Evolutionary conservation across 352 stramenopile species (phyloP).

Genomic region (Albugo laibachii): DNA sequence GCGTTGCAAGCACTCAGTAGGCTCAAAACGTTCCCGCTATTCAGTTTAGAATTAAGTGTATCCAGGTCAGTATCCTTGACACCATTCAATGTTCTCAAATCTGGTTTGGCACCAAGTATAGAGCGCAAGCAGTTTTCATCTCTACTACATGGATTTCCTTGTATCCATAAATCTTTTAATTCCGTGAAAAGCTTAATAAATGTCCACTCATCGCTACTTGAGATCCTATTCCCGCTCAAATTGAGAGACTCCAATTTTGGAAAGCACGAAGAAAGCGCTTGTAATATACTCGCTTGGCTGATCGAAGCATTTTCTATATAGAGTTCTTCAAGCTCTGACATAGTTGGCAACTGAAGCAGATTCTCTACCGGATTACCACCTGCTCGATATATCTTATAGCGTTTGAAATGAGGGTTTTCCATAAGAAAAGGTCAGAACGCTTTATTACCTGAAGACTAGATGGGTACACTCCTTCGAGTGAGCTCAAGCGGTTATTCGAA

Average conservation of each 20-base stretch:
- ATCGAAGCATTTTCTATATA: constrained; percentile 20
- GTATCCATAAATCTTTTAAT: constrained; percentile 43
- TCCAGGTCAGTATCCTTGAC: constrained; percentile 15
- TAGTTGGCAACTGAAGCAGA: constrained; percentile 1
- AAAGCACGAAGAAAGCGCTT: constrained; percentile 13
- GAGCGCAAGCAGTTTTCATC: constrained; percentile 42
- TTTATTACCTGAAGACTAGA: constrained; percentile 20
- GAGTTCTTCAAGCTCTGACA: constrained; percentile 28
- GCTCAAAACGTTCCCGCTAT: too few relatives aligned
- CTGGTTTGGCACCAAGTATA: constrained; percentile 16
- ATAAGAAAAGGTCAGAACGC: background rate
- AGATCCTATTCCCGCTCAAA: constrained; percentile 36
- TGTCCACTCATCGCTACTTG: constrained; percentile 7
- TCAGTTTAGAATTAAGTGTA: too few relatives aligned
- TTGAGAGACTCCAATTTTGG: constrained; percentile 50
- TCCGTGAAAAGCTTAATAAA: constrained; percentile 8
- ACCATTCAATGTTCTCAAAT: constrained; percentile 40
- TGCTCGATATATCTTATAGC: constrained; percentile 17
- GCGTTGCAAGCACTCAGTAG: too few relatives aligned
- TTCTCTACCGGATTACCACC: constrained; percentile 13
- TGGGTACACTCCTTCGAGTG: constrained; percentile 27
- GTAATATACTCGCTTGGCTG: constrained; percentile 14
- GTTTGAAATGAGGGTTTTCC: background rate
- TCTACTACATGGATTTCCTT: constrained; percentile 41
- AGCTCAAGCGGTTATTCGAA: constrained; percentile 27